phyloP scores from a whole-genome alignment of 176 grass and related monocot genomes.

The Pontederia crassipes region DNA sequence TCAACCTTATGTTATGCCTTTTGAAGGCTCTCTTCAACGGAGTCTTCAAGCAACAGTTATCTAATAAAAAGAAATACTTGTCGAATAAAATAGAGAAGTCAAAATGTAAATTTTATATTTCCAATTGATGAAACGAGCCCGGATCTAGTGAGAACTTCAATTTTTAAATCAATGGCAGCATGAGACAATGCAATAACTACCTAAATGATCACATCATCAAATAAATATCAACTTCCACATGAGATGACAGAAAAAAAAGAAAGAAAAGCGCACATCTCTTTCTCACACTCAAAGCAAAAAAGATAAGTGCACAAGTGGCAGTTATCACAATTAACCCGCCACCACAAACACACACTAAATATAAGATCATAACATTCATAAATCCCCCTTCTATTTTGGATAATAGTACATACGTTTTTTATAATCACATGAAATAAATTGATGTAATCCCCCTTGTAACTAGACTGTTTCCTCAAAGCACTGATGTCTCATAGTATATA shows the following conservation, averaged over 20 bases:
- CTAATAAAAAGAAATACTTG: conserved; percentile 19
- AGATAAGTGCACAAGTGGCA: too few relatives aligned
- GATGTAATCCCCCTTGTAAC: too few relatives aligned
- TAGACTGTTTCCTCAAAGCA: too few relatives aligned
- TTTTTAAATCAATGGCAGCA: conserved; percentile 34
- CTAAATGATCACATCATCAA: conserved; percentile 16
- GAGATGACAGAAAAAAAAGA: background rate
- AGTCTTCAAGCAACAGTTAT: conserved; percentile 94
- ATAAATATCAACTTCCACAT: background rate
- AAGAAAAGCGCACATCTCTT: too few relatives aligned
- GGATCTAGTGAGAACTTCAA: background rate
- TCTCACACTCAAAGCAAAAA: background rate
- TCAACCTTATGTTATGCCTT: conserved; percentile 74
- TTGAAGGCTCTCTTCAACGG: conserved; percentile 73
- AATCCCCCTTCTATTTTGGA: too few relatives aligned
- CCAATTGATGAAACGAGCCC: too few relatives aligned
- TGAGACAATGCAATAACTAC: conserved; percentile 93
- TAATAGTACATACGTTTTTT: too few relatives aligned
- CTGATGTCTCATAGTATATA: too few relatives aligned
- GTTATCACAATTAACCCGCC: too few relatives aligned
- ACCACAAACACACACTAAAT: too few relatives aligned
- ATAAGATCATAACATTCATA: too few relatives aligned
- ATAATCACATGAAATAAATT: too few relatives aligned
- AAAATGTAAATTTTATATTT: background rate
- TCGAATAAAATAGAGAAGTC: conserved; percentile 9